phyloP scores from a whole-genome alignment of 2,329 filamentous ascomycete species.

The Ophiostoma sp. region DNA sequence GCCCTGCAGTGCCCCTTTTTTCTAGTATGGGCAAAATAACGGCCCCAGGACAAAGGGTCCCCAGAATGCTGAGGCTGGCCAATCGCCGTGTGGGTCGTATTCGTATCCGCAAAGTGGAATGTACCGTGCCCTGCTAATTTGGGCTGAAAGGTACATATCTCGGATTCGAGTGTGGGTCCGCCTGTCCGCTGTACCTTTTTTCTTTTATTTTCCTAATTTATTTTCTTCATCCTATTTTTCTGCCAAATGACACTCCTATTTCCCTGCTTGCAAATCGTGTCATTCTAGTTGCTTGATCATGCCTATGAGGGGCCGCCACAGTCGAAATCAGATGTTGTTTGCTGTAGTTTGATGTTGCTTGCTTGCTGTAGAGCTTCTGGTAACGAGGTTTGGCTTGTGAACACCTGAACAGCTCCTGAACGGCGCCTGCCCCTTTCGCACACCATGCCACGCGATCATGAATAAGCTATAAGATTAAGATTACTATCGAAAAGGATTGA shows the following conservation, averaged over 20 bases:
- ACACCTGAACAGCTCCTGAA: background rate
- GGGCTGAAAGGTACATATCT: background rate
- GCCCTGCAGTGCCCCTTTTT: conserved; percentile 2
- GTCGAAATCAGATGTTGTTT: background rate
- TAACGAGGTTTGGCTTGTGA: too few species aligned
- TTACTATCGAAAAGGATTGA: background rate
- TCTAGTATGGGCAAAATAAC: conserved; percentile 8
- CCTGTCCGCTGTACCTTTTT: background rate
- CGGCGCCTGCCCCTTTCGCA: background rate
- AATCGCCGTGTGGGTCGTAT: conserved; percentile 23
- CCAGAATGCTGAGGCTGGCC: conserved; percentile 1
- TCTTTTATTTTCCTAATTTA: background rate
- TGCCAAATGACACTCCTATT: conserved; percentile 11
- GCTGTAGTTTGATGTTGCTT: background rate
- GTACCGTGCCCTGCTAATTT: background rate
- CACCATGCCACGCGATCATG: background rate
- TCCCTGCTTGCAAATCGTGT: conserved; percentile 14
- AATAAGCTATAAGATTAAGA: background rate
- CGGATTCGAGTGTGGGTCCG: background rate
- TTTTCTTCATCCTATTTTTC: background rate
- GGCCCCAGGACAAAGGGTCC: background rate
- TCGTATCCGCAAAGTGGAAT: conserved; percentile 23
- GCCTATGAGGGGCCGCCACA: background rate
- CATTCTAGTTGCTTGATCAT: conserved; percentile 14
- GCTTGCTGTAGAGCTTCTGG: background rate